Conservation (phyloP, 2,329 filamentous ascomycete species). For the Botryotinia convoluta region DNA sequence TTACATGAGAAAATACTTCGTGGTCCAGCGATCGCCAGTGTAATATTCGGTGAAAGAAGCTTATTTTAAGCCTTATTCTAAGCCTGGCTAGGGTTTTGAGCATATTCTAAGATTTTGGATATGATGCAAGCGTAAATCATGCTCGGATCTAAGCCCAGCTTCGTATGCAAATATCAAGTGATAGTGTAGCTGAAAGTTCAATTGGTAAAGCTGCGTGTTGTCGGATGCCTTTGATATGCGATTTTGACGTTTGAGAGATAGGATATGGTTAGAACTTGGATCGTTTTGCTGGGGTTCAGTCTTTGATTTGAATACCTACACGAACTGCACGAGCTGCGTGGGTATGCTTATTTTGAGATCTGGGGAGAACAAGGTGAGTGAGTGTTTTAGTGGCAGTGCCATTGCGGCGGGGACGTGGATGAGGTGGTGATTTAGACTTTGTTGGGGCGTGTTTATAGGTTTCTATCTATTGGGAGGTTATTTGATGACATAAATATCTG, state of each 20-base stretch:
- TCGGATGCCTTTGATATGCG: neutral
- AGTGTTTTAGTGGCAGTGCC: neutral
- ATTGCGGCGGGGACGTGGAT: neutral
- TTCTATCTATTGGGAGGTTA: neutral
- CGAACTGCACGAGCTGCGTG: neutral
- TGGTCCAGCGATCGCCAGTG: neutral
- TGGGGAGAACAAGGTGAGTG: neutral
- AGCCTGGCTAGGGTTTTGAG: neutral
- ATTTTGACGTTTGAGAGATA: neutral
- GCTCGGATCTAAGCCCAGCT: neutral
- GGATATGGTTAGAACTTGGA: neutral
- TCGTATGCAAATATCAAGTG: slow-evolving; percentile 6
- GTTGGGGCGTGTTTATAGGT: neutral
- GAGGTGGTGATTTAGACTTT: neutral
- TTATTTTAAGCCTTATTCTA: neutral
- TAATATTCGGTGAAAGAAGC: neutral
- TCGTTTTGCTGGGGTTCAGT: neutral
- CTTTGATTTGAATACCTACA: neutral
- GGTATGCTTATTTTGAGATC: neutral
- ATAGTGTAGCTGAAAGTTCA: neutral
- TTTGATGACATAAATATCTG: neutral
- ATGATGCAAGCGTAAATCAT: neutral
- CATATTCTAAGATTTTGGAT: neutral
- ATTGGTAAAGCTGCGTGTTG: neutral
- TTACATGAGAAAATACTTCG: neutral